Conservation (phyloP, 2,329 filamentous ascomycete species). For the Botryotinia calthae region DNA sequence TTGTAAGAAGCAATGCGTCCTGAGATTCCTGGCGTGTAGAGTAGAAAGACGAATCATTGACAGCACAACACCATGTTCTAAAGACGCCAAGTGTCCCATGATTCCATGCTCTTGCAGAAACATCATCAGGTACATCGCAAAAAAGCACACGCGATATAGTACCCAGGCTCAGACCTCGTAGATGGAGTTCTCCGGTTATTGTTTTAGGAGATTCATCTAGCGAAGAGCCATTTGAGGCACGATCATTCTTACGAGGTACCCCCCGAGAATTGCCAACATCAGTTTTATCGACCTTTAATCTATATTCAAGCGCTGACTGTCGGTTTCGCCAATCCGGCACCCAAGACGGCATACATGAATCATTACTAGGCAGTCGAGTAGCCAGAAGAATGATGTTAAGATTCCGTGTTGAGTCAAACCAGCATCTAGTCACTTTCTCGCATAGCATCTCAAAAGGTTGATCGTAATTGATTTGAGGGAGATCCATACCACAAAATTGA, state of each 20-base stretch:
- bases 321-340: not conserved
- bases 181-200: not conserved
- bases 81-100: fast-evolving
- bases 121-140: not conserved
- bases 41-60: fast-evolving
- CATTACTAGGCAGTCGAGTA: not conserved
- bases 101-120: not conserved
- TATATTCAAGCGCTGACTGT: not conserved
- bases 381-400: not conserved
- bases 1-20: fast-evolving
- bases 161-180: not conserved
- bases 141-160: not conserved
- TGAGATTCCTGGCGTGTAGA: fast-evolving
- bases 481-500: not conserved
- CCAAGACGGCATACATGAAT: not conserved
- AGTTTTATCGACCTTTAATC: not conserved
- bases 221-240: not conserved
- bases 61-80: not conserved
- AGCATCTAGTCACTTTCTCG: not conserved
- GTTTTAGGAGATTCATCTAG: not conserved
- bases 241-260: fast-evolving
- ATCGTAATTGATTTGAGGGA: not conserved
- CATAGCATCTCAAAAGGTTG: not conserved
- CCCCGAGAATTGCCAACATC: not conserved
- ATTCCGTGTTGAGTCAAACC: fast-evolving